A percentile compares a stretch with the other conserved stretches of the same genome.
phyloP scores from a whole-genome alignment of 352 stramenopile species.

The Phytophthora fragariae region DNA sequence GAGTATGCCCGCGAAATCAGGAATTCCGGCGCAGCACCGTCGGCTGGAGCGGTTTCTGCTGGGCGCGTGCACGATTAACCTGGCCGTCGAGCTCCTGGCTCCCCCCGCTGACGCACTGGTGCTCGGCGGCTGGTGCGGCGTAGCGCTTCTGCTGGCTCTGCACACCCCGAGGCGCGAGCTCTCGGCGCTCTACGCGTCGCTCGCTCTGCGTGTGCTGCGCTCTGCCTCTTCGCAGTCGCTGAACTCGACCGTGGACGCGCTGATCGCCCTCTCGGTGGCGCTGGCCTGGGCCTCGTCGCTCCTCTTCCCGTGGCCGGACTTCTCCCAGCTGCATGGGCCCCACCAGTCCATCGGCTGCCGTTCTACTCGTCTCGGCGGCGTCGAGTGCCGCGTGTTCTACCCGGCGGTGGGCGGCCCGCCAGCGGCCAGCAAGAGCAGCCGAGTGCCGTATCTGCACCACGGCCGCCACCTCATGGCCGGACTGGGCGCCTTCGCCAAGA shows the following conservation, averaged over 20 bases:
- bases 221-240: not conserved
- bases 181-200: conserved; percentile 39
- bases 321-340: conserved; percentile 48
- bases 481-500: conserved; percentile 53
- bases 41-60: conserved; percentile 22
- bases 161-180: conserved; percentile 49
- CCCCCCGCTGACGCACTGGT: not conserved
- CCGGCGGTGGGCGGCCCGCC: conserved; percentile 34
- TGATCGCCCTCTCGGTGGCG: conserved; percentile 19
- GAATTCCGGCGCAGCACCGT: no score
- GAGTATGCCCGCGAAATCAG: no score
- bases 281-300: conserved; percentile 43
- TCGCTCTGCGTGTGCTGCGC: conserved; percentile 9
- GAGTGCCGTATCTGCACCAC: conserved; percentile 53
- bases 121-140: conserved; percentile 10
- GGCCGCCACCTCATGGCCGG: conserved; percentile 60
- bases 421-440: not conserved
- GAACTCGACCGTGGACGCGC: not conserved
- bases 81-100: conserved; percentile 4
- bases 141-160: conserved; percentile 34
- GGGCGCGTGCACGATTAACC: conserved; percentile 16
- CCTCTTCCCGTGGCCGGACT: conserved; percentile 64
- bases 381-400: conserved; percentile 79
- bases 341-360: conserved; percentile 59
- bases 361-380: conserved; percentile 43